Evolutionary conservation across 129 eudicot species (phyloP), one percentile per base, ranked within the genome.

Genomic region (Tagetes patula): DNA sequence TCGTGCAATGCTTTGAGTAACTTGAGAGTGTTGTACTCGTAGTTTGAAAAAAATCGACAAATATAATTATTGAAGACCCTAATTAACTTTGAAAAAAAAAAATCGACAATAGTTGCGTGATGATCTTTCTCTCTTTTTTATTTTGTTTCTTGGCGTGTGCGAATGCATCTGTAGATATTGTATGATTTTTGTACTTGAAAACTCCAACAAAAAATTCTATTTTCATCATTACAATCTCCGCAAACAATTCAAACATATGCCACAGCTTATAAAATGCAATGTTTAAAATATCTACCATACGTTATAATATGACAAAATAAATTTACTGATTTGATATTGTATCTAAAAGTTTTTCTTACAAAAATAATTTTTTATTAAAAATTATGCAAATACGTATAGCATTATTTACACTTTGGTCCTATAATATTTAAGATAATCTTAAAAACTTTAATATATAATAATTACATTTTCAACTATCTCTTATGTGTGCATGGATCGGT

Each of bases 161-260:
- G 68, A 33, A 63, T 63, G 68, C 13, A 63, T 63, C n/a, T 38
- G 47, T 38, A 63, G 68, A 63, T 63, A 63, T 12, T 63, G 68
- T 63, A 13, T 38, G 68, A 63, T n/a, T 37, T 63, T n/a, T 63
- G 43, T 63, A 63, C 68, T 37, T 36, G 46, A 37, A 37, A 5
- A 8, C 31, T 1, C 43, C 46, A 38, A 43, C 6, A 36, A 30
- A 31, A 13, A 36, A 36, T 37, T 62, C 67, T 36, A 62, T 56
- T n/a, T 62, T 62, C 67, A 62, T 63, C 47, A 63, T 63, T 63
- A 20, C 63, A 14, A 8, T 58, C 39, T 32, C 2, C 30, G 11
- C 40, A 31, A 13, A 32, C 11, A 7, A 52, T 14, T 14, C 1
- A 1, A 52, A 52, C 31, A 14, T 52, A 20, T 20, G 1, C 2